Conservation (phyloP, 768 basidiomycete species). For the Galerina marginata region DNA sequence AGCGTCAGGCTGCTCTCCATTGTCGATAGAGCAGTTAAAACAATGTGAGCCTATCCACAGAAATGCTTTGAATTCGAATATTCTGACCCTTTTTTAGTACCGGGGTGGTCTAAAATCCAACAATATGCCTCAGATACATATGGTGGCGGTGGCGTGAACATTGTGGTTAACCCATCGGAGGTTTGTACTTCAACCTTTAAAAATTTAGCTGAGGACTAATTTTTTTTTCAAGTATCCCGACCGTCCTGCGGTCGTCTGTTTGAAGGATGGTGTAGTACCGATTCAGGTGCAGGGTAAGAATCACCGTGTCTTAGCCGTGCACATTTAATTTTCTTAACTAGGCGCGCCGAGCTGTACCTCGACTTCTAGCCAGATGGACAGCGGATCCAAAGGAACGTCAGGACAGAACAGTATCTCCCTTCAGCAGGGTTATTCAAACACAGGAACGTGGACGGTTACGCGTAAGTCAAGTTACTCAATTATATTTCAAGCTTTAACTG, state of each 20-base stretch:
- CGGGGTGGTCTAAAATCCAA: constrained; percentile 9
- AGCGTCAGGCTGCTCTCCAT: neutral
- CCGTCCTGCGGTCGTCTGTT: neutral
- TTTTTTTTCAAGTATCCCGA: constrained; percentile 1
- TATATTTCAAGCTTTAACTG: neutral
- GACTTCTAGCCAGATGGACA: neutral
- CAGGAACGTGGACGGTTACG: constrained; percentile 8
- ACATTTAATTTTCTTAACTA: neutral
- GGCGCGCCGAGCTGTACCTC: constrained; percentile 1
- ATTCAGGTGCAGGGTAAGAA: constrained; percentile 3
- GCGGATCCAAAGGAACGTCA: constrained; percentile 1
- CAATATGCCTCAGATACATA: constrained; percentile 5
- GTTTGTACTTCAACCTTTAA: neutral
- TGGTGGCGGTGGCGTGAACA: neutral
- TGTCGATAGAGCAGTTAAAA: constrained; percentile 2
- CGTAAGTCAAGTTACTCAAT: neutral
- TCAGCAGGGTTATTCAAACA: constrained; percentile 6
- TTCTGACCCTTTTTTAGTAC: neutral
- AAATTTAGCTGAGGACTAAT: neutral
- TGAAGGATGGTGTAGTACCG: neutral
- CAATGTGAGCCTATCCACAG: neutral
- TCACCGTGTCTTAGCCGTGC: no score
- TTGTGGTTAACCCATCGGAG: constrained; percentile 7
- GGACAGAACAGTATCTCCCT: neutral
- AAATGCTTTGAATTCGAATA: neutral